Conservation (phyloP, 148 eudicot genomes). For the Salicornia ramosissima region DNA sequence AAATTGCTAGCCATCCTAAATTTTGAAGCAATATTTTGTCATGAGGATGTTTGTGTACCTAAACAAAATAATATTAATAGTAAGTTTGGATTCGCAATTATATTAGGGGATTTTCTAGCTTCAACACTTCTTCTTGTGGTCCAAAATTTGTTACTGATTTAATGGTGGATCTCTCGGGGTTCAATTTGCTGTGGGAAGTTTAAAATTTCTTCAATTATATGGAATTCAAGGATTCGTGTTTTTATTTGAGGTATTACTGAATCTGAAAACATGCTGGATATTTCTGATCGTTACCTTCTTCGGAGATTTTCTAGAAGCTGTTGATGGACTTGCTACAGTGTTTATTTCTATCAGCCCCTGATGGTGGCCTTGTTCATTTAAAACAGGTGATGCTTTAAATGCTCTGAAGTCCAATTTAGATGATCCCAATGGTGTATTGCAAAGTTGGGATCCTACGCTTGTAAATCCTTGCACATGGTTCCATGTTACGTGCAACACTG, state of each 20-base stretch:
- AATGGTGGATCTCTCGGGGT: not conserved
- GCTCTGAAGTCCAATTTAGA: conserved; percentile 46
- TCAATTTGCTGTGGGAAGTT: not conserved
- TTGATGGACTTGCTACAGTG: not conserved
- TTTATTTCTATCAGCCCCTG: not conserved
- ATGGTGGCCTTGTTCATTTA: conserved; percentile 22
- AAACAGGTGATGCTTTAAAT: conserved; percentile 71
- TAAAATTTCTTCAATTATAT: not conserved
- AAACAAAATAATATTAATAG: too few species aligned
- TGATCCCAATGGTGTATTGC: conserved; percentile 70
- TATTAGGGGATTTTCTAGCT: not conserved
- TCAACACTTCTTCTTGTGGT: not conserved
- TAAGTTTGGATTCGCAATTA: not conserved
- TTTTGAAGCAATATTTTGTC: too few species aligned
- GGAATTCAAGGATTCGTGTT: not conserved
- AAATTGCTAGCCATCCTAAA: too few species aligned
- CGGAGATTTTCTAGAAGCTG: not conserved
- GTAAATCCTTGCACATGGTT: conserved; percentile 89
- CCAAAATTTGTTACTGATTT: not conserved
- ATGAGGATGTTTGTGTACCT: too few species aligned
- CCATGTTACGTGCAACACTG: conserved; percentile 71
- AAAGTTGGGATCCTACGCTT: conserved; percentile 80
- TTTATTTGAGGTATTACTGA: not conserved
- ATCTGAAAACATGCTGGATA: not conserved
- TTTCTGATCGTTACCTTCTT: too few species aligned